These are phyloP conservation scores for Violaceomyces palustris DNA, from an alignment of 1,284 basidiomycete species.

Conservation along the genomic window DNA sequence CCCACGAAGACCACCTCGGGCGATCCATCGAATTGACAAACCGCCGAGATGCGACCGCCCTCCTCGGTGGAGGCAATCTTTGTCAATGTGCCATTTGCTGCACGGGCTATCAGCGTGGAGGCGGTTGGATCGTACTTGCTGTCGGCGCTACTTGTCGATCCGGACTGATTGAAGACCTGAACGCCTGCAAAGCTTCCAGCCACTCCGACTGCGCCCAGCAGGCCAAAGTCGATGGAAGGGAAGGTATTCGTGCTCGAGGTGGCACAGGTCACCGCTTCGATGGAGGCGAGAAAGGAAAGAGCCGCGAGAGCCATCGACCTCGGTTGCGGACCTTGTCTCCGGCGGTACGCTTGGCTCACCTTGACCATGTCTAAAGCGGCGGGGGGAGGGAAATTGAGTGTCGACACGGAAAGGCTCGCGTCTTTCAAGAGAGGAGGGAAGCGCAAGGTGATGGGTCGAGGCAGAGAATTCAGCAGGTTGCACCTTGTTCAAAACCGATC, in stretches of 20 bases:
- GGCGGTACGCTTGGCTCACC: too few relatives aligned
- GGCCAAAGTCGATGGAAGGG: constrained; percentile 45
- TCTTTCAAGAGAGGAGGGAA: too few relatives aligned
- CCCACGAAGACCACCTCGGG: constrained; percentile 47
- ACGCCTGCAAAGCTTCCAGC: constrained; percentile 43
- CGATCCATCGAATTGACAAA: constrained; percentile 43
- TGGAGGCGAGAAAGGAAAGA: too few relatives aligned
- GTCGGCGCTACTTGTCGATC: constrained; percentile 24
- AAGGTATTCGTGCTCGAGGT: constrained; percentile 24
- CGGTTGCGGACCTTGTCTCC: too few relatives aligned
- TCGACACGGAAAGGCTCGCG: too few relatives aligned
- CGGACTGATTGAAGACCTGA: constrained; percentile 33
- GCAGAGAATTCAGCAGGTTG: too few relatives aligned
- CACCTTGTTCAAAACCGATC: too few relatives aligned
- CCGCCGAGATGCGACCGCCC: constrained; percentile 47
- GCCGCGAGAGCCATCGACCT: too few relatives aligned
- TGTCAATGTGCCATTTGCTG: constrained; percentile 38
- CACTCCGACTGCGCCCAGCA: constrained; percentile 42
- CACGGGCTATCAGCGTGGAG: constrained; percentile 41
- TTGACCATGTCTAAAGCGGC: too few relatives aligned
- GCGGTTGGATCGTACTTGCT: constrained; percentile 27
- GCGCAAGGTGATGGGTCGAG: too few relatives aligned
- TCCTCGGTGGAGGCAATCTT: constrained; percentile 46
- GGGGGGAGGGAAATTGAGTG: too few relatives aligned
- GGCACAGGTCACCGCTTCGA: too few relatives aligned